Conservation (phyloP, 768 basidiomycete species). For the Phallus indusiatus region DNA sequence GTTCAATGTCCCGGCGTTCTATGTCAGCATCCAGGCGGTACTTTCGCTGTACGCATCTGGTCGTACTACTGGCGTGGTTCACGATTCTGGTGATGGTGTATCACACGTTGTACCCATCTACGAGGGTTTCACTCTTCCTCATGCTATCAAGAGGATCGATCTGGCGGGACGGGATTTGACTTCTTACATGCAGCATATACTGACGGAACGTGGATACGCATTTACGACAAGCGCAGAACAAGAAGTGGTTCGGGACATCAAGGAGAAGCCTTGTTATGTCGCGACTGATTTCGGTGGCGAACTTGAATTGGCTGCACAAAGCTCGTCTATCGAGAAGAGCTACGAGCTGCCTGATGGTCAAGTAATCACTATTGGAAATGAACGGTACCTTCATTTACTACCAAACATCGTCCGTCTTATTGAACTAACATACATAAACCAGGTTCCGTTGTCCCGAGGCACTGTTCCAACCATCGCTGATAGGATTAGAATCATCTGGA, state of each 20-base stretch:
- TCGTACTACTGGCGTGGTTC: conserved; percentile 64
- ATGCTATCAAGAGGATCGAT: conserved; percentile 61
- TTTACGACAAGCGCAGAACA: conserved; percentile 54
- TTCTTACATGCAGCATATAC: conserved; percentile 43
- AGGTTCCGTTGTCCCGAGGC: conserved; percentile 86
- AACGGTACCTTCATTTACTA: conserved; percentile 46
- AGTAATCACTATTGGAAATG: conserved; percentile 73
- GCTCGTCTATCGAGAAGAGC: conserved; percentile 58
- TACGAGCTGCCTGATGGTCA: conserved; percentile 66
- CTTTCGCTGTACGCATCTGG: conserved; percentile 69
- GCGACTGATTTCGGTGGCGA: conserved; percentile 68
- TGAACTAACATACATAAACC: not conserved
- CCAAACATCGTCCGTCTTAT: conserved; percentile 30
- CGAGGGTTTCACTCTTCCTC: conserved; percentile 59
- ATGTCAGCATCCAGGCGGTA: conserved; percentile 87
- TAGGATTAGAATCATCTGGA: conserved; percentile 66
- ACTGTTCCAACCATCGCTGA: conserved; percentile 86
- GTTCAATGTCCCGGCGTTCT: conserved; percentile 88
- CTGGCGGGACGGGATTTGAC: conserved; percentile 60
- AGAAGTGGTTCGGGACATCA: conserved; percentile 59
- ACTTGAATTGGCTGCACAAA: conserved; percentile 58
- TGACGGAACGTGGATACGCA: conserved; percentile 52
- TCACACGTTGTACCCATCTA: conserved; percentile 67
- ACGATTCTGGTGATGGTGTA: conserved; percentile 70
- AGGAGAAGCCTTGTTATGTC: conserved; percentile 78